Evolutionary conservation across 306 rosid genomes (phyloP).

Genomic region (Ziziphus jujuba): DNA sequence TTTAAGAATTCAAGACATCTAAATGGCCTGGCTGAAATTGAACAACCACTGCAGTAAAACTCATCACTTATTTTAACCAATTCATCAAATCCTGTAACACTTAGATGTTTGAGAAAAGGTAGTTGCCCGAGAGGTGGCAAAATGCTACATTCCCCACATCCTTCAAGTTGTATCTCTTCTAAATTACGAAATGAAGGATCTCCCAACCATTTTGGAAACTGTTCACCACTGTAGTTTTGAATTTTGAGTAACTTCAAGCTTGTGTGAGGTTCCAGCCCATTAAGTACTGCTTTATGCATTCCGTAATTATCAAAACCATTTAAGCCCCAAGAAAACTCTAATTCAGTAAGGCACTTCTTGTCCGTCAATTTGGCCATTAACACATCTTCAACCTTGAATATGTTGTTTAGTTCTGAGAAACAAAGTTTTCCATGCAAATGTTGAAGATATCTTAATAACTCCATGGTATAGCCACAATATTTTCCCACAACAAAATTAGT

Average conservation of each 20-base stretch:
- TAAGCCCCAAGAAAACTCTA: constrained; percentile 13
- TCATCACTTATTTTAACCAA: background rate
- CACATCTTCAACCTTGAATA: constrained; percentile 2
- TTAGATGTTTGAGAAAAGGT: constrained; percentile 7
- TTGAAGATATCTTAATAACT: background rate
- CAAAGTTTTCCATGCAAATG: background rate
- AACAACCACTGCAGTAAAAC: background rate
- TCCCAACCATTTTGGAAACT: constrained; percentile 9
- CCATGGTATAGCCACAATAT: background rate
- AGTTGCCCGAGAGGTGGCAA: constrained; percentile 20
- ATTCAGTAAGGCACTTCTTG: constrained; percentile 4
- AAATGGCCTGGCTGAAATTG: background rate
- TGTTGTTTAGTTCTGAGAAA: constrained; percentile 4
- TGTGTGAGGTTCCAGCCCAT: constrained; percentile 2
- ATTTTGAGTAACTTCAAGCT: background rate
- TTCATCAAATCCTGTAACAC: background rate
- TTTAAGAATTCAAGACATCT: background rate
- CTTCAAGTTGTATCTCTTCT: background rate
- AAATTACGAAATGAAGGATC: background rate
- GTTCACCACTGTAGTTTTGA: background rate
- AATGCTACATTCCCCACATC: background rate
- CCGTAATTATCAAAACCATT: too few species aligned
- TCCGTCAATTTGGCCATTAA: constrained; percentile 14
- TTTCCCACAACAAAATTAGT: background rate
- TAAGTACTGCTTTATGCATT: background rate